phyloP scores from a whole-genome alignment of 441 rosid genomes.

The Aleurites moluccanus region DNA sequence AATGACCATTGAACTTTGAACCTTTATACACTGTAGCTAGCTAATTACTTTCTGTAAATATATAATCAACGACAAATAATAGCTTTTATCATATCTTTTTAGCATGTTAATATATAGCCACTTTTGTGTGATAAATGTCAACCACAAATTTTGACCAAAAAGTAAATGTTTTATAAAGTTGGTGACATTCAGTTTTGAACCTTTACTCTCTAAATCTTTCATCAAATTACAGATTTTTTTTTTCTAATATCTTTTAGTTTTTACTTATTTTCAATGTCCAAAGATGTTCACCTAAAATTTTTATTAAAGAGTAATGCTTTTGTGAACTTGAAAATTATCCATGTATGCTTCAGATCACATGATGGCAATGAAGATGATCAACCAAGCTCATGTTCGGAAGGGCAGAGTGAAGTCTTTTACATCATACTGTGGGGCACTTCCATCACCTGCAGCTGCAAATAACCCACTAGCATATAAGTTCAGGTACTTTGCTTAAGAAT shows the following conservation, averaged over 20 bases:
- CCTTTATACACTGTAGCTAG: background rate
- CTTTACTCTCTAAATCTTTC: background rate
- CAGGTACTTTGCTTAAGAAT: slow-evolving; percentile 50
- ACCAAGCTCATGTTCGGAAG: slow-evolving; percentile 59
- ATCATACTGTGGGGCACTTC: slow-evolving; percentile 95
- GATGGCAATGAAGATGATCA: slow-evolving; percentile 98
- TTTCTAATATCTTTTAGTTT: background rate
- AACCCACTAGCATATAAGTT: slow-evolving; percentile 92
- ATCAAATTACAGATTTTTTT: background rate
- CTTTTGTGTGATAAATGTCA: background rate
- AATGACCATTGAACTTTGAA: background rate
- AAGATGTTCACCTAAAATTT: slow-evolving; percentile 2
- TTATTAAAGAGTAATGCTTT: background rate
- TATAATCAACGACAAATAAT: background rate
- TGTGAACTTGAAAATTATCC: background rate
- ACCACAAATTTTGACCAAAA: background rate
- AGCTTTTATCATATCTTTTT: background rate
- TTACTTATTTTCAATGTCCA: background rate
- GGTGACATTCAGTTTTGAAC: background rate
- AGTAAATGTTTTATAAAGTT: background rate
- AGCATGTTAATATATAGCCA: background rate
- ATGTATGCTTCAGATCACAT: slow-evolving; percentile 68
- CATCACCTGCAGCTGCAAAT: slow-evolving; percentile 96
- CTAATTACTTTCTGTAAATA: background rate
- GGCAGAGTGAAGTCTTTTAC: slow-evolving; percentile 86